Evolutionary conservation across 352 stramenopile genomes (phyloP).

Genomic region (Peronospora belbahrii): DNA sequence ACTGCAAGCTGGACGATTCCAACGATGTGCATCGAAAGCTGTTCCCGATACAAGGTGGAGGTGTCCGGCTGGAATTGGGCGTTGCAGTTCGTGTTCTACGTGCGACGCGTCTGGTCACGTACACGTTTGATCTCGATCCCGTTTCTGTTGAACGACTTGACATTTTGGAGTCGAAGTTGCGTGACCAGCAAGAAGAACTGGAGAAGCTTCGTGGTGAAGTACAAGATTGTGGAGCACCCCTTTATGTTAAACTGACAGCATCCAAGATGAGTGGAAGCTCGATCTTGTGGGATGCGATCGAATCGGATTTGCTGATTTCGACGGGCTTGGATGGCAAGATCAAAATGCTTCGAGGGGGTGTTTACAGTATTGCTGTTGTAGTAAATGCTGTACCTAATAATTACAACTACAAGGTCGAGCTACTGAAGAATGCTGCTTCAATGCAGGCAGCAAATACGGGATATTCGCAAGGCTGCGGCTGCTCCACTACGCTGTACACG

Average conservation of each 20-base stretch:
- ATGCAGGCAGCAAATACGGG: not conserved
- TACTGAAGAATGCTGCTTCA: not conserved
- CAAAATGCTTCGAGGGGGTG: not conserved
- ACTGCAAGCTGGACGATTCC: not conserved
- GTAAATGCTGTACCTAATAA: not conserved
- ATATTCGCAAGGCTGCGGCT: too few species aligned
- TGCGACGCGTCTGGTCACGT: constrained; percentile 7
- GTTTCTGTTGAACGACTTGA: constrained; percentile 10
- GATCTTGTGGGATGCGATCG: not conserved
- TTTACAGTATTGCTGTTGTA: not conserved
- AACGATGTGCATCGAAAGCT: constrained; percentile 5
- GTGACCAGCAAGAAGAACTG: constrained; percentile 18
- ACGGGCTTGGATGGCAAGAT: not conserved
- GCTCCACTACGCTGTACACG: not conserved
- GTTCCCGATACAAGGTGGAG: not conserved
- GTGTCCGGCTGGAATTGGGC: constrained; percentile 8
- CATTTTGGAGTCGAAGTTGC: constrained; percentile 17
- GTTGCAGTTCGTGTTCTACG: constrained; percentile 7
- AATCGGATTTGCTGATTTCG: too few species aligned
- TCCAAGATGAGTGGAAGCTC: not conserved
- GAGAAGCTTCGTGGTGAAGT: constrained; percentile 2
- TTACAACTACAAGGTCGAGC: too few species aligned
- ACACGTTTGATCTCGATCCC: constrained; percentile 8
- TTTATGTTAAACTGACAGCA: not conserved
- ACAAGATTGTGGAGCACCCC: not conserved